Evolutionary conservation across 208 protist genomes (phyloP), one percentile per base, ranked within the genome.

Genomic region (Crithidia fasciculata): DNA sequence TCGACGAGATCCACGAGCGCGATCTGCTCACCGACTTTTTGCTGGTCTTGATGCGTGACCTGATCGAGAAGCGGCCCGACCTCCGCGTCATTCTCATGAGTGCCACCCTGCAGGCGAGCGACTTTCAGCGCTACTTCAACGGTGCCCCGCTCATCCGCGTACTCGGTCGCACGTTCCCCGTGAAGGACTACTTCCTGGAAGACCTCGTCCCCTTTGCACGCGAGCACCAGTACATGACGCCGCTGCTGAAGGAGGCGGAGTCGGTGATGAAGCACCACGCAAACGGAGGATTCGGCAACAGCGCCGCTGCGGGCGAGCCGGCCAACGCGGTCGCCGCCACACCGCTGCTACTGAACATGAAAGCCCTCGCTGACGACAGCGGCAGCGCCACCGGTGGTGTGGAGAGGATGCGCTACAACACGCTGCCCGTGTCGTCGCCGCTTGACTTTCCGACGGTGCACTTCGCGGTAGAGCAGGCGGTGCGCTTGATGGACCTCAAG

Each of bases 1-100:
- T 99, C 39, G 99, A 99, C 89, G 99, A 99, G 85, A 99, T 99
- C 6, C 99, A 99, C 83, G 99, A 99, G 83, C 86, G 99, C 16
- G 99, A 99, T 55, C 96, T 99, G 49, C 86, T 98, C 81, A 99
- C 99, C 0, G 99, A 99, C 82, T 98, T 99, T 58, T 80, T 99
- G 0, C 97, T 99, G 64, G 96, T 98, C n/a, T 78, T 99, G n/a
- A 77, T 99, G 53, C 96, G 98, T 80, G 86, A 93, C 16, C 62
- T 98, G 36, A 39, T 94, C 5, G 15, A 37, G 18, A 73, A 78
- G 43, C 80, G 98, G 13, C 88, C 80, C 7, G 95, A 99, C 71
- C 72, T 99, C 15, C 99, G 98, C 69, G 88, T 99, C 8, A 95
- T 99, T 61, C 90, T 99, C 50, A 98, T 98, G 95, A 97, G 92